These are phyloP conservation scores for Asclepias syriaca DNA, from an alignment of 257 asterid species.

Conservation along the genomic window DNA sequence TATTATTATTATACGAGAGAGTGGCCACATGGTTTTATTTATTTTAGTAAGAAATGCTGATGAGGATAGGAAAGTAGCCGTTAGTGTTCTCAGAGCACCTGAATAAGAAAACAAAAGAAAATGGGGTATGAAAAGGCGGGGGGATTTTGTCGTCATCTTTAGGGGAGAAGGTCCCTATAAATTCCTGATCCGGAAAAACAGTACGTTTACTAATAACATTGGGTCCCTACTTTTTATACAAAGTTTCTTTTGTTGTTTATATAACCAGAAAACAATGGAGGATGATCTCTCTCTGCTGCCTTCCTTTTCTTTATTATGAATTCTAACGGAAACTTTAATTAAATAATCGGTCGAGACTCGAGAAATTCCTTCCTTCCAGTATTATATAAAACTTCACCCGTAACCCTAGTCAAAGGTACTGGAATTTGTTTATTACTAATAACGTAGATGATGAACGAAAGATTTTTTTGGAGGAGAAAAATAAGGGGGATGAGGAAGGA, in stretches of 20 bases:
- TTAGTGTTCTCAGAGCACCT: conserved; percentile 30
- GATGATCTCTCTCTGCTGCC: background rate
- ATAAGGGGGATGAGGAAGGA: too few species aligned
- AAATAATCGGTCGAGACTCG: background rate
- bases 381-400: too few species aligned
- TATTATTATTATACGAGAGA: conserved; percentile 2
- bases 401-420: too few species aligned
- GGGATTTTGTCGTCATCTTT: conserved; percentile 8
- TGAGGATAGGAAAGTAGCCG: conserved; percentile 48
- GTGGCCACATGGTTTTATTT: conserved; percentile 16
- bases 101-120: conserved; percentile 24
- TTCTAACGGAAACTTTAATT: background rate
- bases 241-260: background rate
- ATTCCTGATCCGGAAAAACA: conserved; percentile 6
- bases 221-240: conserved; percentile 13
- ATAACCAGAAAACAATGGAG: background rate
- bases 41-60: background rate
- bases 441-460: too few species aligned
- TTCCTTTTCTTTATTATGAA: background rate
- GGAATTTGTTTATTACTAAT: too few species aligned
- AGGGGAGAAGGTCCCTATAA: background rate
- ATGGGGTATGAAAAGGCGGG: background rate
- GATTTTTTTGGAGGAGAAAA: too few species aligned
- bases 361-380: background rate
- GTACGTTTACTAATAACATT: background rate